Conservation (phyloP, 2,329 filamentous ascomycete species). For the Alternaria arbusti region DNA sequence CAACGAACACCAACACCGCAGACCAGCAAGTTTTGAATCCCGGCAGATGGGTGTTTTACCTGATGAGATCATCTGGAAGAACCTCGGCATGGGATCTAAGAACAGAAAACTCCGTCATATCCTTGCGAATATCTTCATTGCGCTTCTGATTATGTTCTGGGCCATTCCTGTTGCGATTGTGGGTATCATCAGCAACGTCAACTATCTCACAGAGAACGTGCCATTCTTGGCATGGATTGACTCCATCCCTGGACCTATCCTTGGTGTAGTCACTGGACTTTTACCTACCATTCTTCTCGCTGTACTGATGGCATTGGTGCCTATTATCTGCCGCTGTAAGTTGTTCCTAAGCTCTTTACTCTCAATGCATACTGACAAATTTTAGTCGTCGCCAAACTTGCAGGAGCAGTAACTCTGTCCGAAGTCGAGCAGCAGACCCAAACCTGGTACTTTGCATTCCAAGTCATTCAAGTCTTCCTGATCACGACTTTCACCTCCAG, state of each 20-base stretch:
- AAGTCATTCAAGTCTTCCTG: constrained; percentile 91
- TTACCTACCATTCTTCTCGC: constrained; percentile 53
- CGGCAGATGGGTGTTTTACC: constrained; percentile 53
- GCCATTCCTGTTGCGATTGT: constrained; percentile 53
- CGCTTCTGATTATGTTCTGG: constrained; percentile 54
- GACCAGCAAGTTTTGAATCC: constrained; percentile 38
- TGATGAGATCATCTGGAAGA: constrained; percentile 56
- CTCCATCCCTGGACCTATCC: constrained; percentile 47
- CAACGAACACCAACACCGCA: constrained; percentile 22
- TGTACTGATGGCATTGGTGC: constrained; percentile 53
- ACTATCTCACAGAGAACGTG: constrained; percentile 47
- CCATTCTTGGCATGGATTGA: constrained; percentile 52
- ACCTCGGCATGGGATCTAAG: constrained; percentile 48
- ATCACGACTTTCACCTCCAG: constrained; percentile 83
- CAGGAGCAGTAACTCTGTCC: constrained; percentile 48
- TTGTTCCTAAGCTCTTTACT: too few species aligned
- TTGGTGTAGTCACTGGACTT: constrained; percentile 55
- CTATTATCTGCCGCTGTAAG: constrained; percentile 47
- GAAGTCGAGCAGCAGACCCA: constrained; percentile 77
- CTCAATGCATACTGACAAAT: neutral
- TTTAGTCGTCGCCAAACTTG: constrained; percentile 41
- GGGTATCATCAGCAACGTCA: constrained; percentile 53
- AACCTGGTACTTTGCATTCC: constrained; percentile 89
- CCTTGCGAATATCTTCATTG: constrained; percentile 47
- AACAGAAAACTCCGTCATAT: constrained; percentile 39